Percentiles rank a stretch among this genome's conserved stretches.
Evolutionary conservation across 2,329 filamentous ascomycete species (phyloP).

Genomic region (Pezicula neosporulosa): DNA sequence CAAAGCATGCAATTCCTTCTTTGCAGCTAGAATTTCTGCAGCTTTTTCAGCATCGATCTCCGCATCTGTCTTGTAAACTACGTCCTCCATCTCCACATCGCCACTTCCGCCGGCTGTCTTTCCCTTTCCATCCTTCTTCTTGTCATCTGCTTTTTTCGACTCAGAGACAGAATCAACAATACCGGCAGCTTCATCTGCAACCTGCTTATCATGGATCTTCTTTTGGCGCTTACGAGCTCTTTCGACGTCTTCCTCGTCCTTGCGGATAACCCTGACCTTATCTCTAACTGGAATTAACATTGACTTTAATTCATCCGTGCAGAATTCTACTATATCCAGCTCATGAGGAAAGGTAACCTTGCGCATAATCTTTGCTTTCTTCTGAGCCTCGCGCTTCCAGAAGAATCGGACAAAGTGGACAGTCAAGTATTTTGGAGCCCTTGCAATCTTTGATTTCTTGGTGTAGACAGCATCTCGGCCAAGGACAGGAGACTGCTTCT

Average conservation of each 20-base stretch:
- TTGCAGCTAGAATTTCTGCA: conserved; percentile 70
- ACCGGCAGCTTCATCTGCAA: conserved; percentile 44
- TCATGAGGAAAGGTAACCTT: conserved; percentile 97
- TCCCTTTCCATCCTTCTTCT: conserved; percentile 46
- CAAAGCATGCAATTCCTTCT: conserved; percentile 81
- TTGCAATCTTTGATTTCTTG: conserved; percentile 84
- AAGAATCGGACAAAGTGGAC: conserved; percentile 98
- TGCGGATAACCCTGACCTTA: conserved; percentile 90
- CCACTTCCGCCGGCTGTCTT: conserved; percentile 42
- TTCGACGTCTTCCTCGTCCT: conserved; percentile 92
- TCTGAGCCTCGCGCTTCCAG: conserved; percentile 92
- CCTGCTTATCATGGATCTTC: conserved; percentile 48
- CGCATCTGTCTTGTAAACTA: conserved; percentile 81
- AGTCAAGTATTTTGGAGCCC: conserved; percentile 90
- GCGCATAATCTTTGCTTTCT: conserved; percentile 99
- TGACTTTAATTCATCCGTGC: conserved; percentile 82
- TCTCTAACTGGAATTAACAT: conserved; percentile 89
- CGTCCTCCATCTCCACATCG: conserved; percentile 64
- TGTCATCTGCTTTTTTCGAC: conserved; percentile 44
- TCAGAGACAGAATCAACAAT: conserved; percentile 37
- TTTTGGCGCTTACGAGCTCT: conserved; percentile 90
- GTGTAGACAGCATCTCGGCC: conserved; percentile 81
- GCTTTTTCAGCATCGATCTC: conserved; percentile 85
- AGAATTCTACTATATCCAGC: conserved; percentile 91
- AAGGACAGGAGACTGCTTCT: conserved; percentile 80